Evolutionary conservation across 352 stramenopile genomes (phyloP).

Genomic region (Pilasporangium apinafurcum): DNA sequence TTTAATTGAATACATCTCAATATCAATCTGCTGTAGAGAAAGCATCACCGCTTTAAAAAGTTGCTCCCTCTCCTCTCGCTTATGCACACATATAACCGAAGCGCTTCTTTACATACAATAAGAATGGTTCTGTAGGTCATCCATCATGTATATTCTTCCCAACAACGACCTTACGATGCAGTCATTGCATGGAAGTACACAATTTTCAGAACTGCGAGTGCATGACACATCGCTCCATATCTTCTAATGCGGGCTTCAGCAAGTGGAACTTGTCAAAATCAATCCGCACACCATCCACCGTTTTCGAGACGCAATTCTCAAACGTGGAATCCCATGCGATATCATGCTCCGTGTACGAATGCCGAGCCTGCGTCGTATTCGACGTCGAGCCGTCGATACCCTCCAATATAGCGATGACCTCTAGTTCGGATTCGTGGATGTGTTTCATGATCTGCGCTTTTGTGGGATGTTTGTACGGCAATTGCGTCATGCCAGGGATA

Average conservation of each 20-base stretch:
- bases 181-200: no score
- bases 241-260: slow-evolving; percentile 54
- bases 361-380: slow-evolving; percentile 83
- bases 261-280: slow-evolving; percentile 84
- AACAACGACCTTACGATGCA: no score
- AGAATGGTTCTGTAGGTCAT: no score
- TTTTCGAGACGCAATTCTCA: slow-evolving; percentile 65
- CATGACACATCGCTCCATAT: slow-evolving; percentile 27
- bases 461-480: slow-evolving; percentile 56
- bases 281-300: slow-evolving; percentile 42
- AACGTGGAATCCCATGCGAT: slow-evolving; percentile 81
- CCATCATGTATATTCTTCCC: no score
- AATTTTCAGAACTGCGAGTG: no score
- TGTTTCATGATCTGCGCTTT: slow-evolving; percentile 69
- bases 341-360: slow-evolving; percentile 78
- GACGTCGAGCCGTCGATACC: slow-evolving; percentile 81
- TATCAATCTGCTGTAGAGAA: no score
- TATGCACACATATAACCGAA: no score
- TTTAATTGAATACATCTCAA: no score
- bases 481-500: background rate
- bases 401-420: slow-evolving; percentile 79
- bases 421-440: slow-evolving; percentile 54
- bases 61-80: no score
- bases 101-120: no score
- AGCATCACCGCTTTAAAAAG: no score